These are phyloP conservation scores for Pseudogymnoascus sp. DNA, from an alignment of 2,329 filamentous ascomycete genomes.

Conservation along the genomic window DNA sequence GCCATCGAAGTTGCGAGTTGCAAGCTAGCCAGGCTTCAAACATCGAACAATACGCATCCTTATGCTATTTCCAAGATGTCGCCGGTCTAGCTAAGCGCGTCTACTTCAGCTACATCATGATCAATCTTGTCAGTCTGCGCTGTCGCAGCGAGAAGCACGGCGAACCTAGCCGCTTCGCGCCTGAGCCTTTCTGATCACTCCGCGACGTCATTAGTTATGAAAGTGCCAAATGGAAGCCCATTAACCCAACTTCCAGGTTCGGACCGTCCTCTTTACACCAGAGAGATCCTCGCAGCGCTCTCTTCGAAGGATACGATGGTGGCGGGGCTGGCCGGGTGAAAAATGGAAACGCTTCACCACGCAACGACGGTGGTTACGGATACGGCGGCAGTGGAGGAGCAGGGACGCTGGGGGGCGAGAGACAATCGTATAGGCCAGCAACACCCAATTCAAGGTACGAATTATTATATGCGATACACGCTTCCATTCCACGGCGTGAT, in stretches of 20 bases:
- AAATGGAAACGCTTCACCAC: slow-evolving; percentile 11
- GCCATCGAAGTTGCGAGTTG: neutral
- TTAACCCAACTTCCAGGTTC: slow-evolving; percentile 43
- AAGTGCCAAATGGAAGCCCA: neutral
- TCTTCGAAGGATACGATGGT: slow-evolving; percentile 67
- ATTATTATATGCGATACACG: neutral
- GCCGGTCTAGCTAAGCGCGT: neutral
- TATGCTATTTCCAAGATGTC: neutral
- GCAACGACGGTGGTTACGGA: slow-evolving; percentile 36
- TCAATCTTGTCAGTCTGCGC: neutral
- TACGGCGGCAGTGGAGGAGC: slow-evolving; percentile 38
- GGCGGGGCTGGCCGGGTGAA: slow-evolving; percentile 26
- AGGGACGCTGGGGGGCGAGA: slow-evolving; percentile 27
- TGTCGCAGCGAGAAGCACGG: neutral
- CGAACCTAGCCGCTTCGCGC: neutral
- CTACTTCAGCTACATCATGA: neutral
- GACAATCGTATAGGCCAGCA: slow-evolving; percentile 50
- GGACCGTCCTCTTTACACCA: slow-evolving; percentile 62
- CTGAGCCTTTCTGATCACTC: neutral
- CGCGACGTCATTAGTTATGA: neutral
- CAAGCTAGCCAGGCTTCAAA: neutral
- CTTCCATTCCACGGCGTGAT: neutral
- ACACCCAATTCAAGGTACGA: slow-evolving; percentile 63
- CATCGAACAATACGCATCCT: neutral
- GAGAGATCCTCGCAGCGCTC: slow-evolving; percentile 61